Base-by-base conservation (phyloP, 1,284 basidiomycete species). In the Leccinum subrobustum region DNA sequence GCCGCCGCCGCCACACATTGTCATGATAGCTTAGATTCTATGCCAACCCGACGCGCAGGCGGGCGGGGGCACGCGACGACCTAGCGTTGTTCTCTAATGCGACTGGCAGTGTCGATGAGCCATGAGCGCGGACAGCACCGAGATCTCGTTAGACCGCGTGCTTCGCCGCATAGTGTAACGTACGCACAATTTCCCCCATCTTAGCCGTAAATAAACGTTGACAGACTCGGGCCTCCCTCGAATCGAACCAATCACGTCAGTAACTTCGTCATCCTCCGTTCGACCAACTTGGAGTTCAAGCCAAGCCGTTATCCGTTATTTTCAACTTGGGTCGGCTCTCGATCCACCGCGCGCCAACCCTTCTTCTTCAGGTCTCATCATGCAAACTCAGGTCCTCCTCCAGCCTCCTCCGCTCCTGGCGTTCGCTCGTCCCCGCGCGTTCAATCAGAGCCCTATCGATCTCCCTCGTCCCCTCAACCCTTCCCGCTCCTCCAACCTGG, bases 171-270 rank as follows among this genome's bases (percentile, higher is more conserved):
- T 73, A 47, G 20, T 47, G 20, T 47, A 47, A 73, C 63, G 64
- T 70, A 69, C 57, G 42, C 58, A 48, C 48, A 47, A 54, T 20
- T 56, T 60, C 61, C 58, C 61, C 69, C 65, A 60, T 54, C 60
- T 52, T 56, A 56, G 53, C 62, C 62, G 71, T 63, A 71, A 75
- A 72, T 70, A 64, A 70, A 64, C 72, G 60, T 65, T 64, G 67
- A 62, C 73, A 61, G 61, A 54, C 60, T 52, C 50, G 50, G 50
- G n/a, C 20, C 55, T 56, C 52, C 64, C 60, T 66, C 63, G 58
- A 67, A 52, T 62, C 52, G 63, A 72, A 65, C 67, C 62, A 59
- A 63, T 69, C 67, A 65, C 68, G 70, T 74, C 66, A 63, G 58
- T 57, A 47, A 44, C 66, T 64, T 66, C 68, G 60, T 67, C 63